Base-by-base conservation (phyloP, 805 yeast species). In the Wickerhamomyces chambardii region DNA sequence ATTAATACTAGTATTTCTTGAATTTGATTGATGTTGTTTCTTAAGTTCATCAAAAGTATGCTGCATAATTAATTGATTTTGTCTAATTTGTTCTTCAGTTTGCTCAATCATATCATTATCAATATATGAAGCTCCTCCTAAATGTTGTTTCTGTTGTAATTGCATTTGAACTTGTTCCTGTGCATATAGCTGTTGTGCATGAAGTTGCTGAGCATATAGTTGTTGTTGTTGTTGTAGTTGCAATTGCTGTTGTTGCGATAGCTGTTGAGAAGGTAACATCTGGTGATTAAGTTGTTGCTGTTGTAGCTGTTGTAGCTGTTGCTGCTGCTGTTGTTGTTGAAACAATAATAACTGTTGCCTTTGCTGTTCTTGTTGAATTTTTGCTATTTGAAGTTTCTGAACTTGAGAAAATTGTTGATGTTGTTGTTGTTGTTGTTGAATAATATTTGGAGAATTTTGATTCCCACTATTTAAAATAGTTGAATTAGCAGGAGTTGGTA, bases 151-250 rank as follows among this genome's bases (percentile, higher is more conserved):
- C 9, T 30, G 39, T 14, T 36, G 30, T 7, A 38, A 37, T 24
- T 44, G 48, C 15, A 44, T 37, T 36, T 42, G 35, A 3, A 32
- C 37, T 16, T 46, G 48, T 26, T 37, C 40, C 15, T 42, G 42
- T 15, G 42, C 36, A 26, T 47, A 51, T 35, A 42, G 35, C 19
- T 6, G 11, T 24, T 12, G 16, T 24, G 10, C 25, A 5, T 12
- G 15, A n/a, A 17, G 25, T 24, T 16, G 15, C 16, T 12, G 16
- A 22, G 10, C 25, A 5, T 12, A n/a, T 11, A 17, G 25, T 24
- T 16, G 15, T 16, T 16, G 31, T 14, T 15, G 31, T 18, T 27
- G 34, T 14, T 19, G 22, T 27, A 17, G n/a, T 18, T 17, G 15
- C 18, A 19, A 25, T 18, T 32, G 17, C 29, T 36, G 35, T 30